These are phyloP conservation scores for Chenopodium formosanum DNA, from an alignment of 148 eudicot species.

Conservation along the genomic window DNA sequence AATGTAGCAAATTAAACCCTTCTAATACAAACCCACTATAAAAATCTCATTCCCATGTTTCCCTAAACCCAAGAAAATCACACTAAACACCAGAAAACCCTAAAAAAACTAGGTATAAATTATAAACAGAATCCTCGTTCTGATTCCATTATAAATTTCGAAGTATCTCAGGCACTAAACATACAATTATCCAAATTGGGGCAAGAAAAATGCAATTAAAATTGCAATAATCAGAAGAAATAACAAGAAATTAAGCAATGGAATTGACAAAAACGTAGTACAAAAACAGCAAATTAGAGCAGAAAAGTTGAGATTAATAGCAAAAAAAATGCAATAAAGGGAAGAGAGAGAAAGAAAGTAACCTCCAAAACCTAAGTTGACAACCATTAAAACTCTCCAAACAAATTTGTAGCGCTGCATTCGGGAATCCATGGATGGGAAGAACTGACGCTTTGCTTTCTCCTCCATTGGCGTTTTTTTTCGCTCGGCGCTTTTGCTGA, in stretches of 20 bases:
- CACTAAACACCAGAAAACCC: not conserved
- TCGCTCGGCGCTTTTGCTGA: not conserved
- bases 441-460: not conserved
- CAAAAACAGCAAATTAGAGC: not conserved
- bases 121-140: not conserved
- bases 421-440: slow-evolving; percentile 12
- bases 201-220: not conserved
- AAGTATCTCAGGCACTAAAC: no score
- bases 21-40: not conserved
- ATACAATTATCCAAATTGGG: no score
- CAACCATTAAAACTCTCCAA: slow-evolving; percentile 59
- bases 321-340: not conserved
- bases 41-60: no score
- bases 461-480: not conserved
- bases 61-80: not conserved
- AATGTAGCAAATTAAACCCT: not conserved
- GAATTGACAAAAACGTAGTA: not conserved
- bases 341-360: not conserved
- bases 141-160: not conserved
- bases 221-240: not conserved
- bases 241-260: not conserved
- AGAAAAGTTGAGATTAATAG: not conserved
- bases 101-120: not conserved
- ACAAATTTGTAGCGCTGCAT: slow-evolving; percentile 36
- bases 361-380: slow-evolving; percentile 69